Conservation (phyloP, 371 early-diverging fungal genomes). For the Rhizopus arrhizus region DNA sequence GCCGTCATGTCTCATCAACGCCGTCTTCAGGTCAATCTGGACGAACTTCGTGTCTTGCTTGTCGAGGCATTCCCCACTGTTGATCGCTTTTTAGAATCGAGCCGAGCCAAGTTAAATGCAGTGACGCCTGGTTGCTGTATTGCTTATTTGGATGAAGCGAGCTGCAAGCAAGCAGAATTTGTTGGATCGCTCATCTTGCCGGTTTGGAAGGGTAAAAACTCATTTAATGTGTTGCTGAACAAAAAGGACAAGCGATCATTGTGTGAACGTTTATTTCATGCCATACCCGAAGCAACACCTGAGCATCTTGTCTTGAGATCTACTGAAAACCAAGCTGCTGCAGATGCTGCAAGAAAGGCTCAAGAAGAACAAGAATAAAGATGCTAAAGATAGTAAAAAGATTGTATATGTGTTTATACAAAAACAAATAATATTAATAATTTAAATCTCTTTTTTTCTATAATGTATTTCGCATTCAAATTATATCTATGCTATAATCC, state of each 20-base stretch:
- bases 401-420: not conserved
- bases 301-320: slow-evolving; percentile 42
- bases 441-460: not conserved
- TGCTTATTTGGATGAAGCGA: slow-evolving; percentile 55
- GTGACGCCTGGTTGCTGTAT: slow-evolving; percentile 62
- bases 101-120: slow-evolving; percentile 1
- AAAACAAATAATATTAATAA: not conserved
- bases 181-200: slow-evolving; percentile 62
- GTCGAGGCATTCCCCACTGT: slow-evolving; percentile 63
- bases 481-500: no score
- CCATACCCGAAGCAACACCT: slow-evolving; percentile 44
- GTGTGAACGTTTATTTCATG: slow-evolving; percentile 47
- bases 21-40: slow-evolving; percentile 51
- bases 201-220: slow-evolving; percentile 74
- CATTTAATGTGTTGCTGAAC: slow-evolving; percentile 72
- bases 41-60: slow-evolving; percentile 61
- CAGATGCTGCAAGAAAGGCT: slow-evolving; percentile 9
- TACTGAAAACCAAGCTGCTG: slow-evolving; percentile 25
- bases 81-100: slow-evolving; percentile 38
- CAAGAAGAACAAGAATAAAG: not conserved
- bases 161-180: slow-evolving; percentile 25
- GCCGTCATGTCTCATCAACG: slow-evolving; percentile 61
- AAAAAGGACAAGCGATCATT: slow-evolving; percentile 67
- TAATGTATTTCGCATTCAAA: no score
- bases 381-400: not conserved